Evolutionary conservation across 768 basidiomycete species (phyloP).

Genomic region (Phanerochaete sordida): DNA sequence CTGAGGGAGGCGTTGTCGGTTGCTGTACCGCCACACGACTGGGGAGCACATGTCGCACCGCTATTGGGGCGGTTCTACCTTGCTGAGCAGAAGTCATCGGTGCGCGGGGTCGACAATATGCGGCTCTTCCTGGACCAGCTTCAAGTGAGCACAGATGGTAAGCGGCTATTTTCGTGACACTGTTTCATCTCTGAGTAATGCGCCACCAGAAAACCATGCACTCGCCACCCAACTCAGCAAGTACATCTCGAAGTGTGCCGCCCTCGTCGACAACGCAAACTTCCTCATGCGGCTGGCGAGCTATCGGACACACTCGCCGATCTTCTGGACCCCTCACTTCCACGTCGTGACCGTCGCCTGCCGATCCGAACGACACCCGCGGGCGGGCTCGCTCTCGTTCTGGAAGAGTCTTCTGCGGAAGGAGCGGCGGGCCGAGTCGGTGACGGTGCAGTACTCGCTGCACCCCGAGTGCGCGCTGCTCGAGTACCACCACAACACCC

Average conservation of each 20-base stretch:
- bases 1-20: background rate
- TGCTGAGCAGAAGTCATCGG: background rate
- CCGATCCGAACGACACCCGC: background rate
- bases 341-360: background rate
- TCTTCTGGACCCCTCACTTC: background rate
- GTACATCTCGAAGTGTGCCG: background rate
- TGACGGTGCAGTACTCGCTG: background rate
- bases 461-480: constrained; percentile 3
- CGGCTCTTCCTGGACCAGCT: background rate
- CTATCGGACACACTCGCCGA: background rate
- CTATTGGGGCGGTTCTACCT: background rate
- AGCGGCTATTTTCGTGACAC: background rate
- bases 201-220: background rate
- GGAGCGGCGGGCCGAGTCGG: background rate
- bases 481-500: background rate
- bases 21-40: background rate
- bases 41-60: background rate
- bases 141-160: background rate
- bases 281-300: background rate
- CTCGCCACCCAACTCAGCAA: background rate
- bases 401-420: background rate
- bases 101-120: background rate
- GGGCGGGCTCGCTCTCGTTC: background rate
- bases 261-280: constrained; percentile 1
- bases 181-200: background rate